Evolutionary conservation across 2,329 filamentous ascomycete genomes (phyloP), one percentile per base, ranked within the genome.

Genomic region (Penicillium brevicompactum): DNA sequence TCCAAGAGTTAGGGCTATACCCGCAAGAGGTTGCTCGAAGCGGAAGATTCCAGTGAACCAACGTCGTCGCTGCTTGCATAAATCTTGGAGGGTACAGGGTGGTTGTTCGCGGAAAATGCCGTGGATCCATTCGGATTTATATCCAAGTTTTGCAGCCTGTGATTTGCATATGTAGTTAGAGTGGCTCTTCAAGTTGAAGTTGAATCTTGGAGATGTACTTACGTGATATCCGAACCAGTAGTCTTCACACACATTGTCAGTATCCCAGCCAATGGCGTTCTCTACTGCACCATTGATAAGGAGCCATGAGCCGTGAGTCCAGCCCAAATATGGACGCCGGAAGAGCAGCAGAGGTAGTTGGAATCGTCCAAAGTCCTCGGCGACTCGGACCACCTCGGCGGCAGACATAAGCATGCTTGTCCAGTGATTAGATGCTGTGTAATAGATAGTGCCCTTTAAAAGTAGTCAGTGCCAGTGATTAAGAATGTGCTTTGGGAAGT

Each of bases 121-220:
- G 34, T 58, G 45, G 8, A 56, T 16, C 56, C 56, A 58, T 27
- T 48, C 53, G n/a, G 52, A 58, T 34, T 56, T 58, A 46, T 49
- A 58, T 2, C 53, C 53, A 27, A 46, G 53, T 2, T 24, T 14
- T 4, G 53, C 53, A 32, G 53, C 56, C 56, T 58, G n/a, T 2
- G 30, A 10, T 18, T n/a, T 10, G 16, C 8, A 22, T 14, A n/a
- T n/a, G n/a, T n/a, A 37, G 4, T 14, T 41, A 37, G 38, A 41
- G 30, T 14, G 32, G 5, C 10, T 21, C 8, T 18, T 24, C 4
- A 4, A 2, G 30, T 37, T n/a, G 7, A n/a, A 7, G 5, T 10
- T 27, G 5, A 9, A 21, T 10, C 43, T n/a, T 46, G n/a, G 3
- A 27, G 24, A 27, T 24, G 31, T 2, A 22, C 56, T 47, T 27